Evolutionary conservation across 176 grass and related monocot genomes (phyloP).

Genomic region (Musa schizocarpa): DNA sequence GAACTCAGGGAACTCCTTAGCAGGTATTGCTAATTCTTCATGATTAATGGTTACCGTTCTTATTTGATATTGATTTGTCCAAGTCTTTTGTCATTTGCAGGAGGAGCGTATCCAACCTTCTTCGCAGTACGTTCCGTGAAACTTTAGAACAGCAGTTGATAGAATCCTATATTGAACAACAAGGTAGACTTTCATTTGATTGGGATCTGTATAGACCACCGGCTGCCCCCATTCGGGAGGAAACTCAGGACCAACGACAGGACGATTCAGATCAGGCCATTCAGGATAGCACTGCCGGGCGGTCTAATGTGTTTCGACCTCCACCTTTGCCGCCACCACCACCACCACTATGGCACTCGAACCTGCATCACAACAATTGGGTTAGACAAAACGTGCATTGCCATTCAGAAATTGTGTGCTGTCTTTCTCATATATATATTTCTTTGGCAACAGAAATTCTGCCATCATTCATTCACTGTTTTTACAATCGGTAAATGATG

Average conservation of each 20-base stretch:
- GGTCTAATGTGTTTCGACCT: slow-evolving; percentile 48
- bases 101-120: slow-evolving; percentile 92
- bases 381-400: slow-evolving; percentile 50
- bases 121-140: slow-evolving; percentile 75
- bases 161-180: slow-evolving; percentile 64
- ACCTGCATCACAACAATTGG: slow-evolving; percentile 77
- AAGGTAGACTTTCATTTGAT: slow-evolving; percentile 55
- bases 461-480: background rate
- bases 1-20: slow-evolving; percentile 83
- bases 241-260: slow-evolving; percentile 12
- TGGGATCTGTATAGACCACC: slow-evolving; percentile 54
- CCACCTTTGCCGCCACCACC: slow-evolving; percentile 67
- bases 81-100: slow-evolving; percentile 25
- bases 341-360: slow-evolving; percentile 57
- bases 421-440: slow-evolving; percentile 21
- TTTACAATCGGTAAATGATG: background rate
- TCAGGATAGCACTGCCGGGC: slow-evolving; percentile 31
- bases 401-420: slow-evolving; percentile 52
- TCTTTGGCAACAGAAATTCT: background rate
- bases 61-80: background rate
- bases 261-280: slow-evolving; percentile 27
- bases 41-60: background rate
- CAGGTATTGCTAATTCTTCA: slow-evolving; percentile 36
- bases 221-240: slow-evolving; percentile 23
- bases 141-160: slow-evolving; percentile 69